Base-by-base conservation (phyloP, 2,329 filamentous ascomycete genomes). In the Colletotrichum plurivorum region DNA sequence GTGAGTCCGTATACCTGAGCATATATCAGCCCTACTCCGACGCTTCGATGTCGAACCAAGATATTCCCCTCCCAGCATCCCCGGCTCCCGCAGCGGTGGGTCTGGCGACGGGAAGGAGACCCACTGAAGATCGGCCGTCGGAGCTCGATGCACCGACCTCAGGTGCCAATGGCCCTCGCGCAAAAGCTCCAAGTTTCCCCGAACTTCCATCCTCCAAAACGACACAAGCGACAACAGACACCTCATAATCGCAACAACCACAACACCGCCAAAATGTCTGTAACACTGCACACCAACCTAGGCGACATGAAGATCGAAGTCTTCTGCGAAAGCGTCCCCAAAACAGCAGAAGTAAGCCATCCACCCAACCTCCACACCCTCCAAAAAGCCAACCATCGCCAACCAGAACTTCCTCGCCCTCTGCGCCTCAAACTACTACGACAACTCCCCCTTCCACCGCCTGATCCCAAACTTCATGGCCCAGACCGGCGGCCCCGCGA, bases 241-340 rank as follows among this genome's bases (percentile, higher is more conserved):
- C 31, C 16, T 22, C 57, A 52, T 31, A 20, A 39, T 2, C 41
- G 41, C 54, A 20, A 59, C 62, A 31, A 18, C 15, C 31, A 36
- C 31, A 16, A 20, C 45, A 9, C 51, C 41, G 55, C 25, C 27
- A 61, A 52, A 73, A 91, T 92, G 89, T 91, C 89, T 13, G 88
- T 91, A 71, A 91, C 89, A 12, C 88, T 99, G 15, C 94, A 98
- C 81, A 99, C 96, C 57, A 93, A 91, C 58, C 88, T 92, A 61
- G 96, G 96, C 78, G 92, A 96, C 81, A 87, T 99, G 78, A 99
- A 98, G 84, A 89, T 98, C 75, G 96, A 98, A 81, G 86, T 99
- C 73, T 98, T 98, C 84, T 98, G 95, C 84, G 94, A 98, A 80
- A 92, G 93, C 74, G 94, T 97, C 39, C 96, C 96, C 71, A 95